Evolutionary conservation across 164 flowering plant species (phyloP).

Genomic region (Berberis thunbergii): DNA sequence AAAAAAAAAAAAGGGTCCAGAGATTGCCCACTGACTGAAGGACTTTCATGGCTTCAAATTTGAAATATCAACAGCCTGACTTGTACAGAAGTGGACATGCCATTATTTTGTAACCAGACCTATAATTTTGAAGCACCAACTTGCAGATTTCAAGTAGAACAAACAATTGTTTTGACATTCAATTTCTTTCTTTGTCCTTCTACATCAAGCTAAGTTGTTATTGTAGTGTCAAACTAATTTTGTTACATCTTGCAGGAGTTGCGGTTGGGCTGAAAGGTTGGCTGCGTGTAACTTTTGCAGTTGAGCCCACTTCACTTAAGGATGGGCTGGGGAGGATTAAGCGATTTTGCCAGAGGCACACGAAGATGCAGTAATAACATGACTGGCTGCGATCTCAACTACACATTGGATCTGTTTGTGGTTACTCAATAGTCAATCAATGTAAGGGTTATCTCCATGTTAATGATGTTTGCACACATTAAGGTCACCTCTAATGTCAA

Average conservation of each 20-base stretch:
- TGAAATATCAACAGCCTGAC: too few species aligned
- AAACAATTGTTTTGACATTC: too few species aligned
- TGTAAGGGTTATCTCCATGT: neutral
- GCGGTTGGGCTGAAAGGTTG: constrained; percentile 38
- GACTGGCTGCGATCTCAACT: constrained; percentile 3
- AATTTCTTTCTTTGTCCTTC: neutral
- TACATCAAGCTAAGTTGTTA: neutral
- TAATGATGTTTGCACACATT: neutral
- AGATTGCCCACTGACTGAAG: too few species aligned
- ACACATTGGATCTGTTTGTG: constrained; percentile 2
- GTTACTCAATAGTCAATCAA: neutral
- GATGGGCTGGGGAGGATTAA: constrained; percentile 58
- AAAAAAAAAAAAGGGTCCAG: too few species aligned
- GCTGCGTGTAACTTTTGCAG: constrained; percentile 72
- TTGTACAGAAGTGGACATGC: too few species aligned
- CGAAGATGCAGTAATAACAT: constrained; percentile 11
- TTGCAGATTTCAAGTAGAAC: too few species aligned
- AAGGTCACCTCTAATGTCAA: too few species aligned
- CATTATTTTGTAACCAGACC: too few species aligned
- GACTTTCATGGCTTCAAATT: too few species aligned
- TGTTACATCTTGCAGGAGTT: constrained; percentile 16
- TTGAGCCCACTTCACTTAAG: constrained; percentile 50
- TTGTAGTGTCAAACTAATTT: neutral
- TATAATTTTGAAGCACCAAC: too few species aligned
- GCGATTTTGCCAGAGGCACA: constrained; percentile 51